Base-by-base conservation (phyloP, 2,329 filamentous ascomycete species). In the Ascosphaera aggregata region DNA sequence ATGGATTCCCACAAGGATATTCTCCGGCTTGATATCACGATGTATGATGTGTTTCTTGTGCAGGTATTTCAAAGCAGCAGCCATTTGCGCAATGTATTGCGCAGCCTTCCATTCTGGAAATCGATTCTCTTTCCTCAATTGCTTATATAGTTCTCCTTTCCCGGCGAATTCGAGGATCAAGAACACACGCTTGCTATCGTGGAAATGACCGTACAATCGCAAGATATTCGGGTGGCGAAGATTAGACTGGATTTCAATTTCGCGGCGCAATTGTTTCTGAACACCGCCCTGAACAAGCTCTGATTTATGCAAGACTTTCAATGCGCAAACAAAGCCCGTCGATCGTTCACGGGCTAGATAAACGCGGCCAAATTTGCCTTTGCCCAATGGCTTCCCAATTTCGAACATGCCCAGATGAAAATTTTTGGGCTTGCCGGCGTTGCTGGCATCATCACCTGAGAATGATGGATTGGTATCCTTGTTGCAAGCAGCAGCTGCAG, bases 41-140 rank as follows among this genome's bases (percentile, higher is more conserved):
- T 95, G 86, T 63, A 95, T 95, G 48, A 95, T 80, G 56, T 94
- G 84, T 64, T 95, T 95, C 56, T 82, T 82, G 64, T 94, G 85
- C 36, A 94, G 69, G 53, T 94, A 95, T 48, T 76, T 76, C 48
- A 93, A 63, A 0, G 84, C 84, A 35, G 77, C 77, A n/a, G 80
- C 79, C 80, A 89, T 89, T 58, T 91, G 81, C 2, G 80, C 80
- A 45, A 89, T 73, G 56, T 86, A 91, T 59, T 84, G 77, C 18
- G 80, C 80, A 7, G 81, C 80, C 56, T 82, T 82, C 71, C 76
- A 80, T 56, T 91, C 81, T 2, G 79, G 76, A 56, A 91, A 91
- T 36, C 76, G 71, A 58, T 71, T 71, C 54, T 82, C 80, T 50
- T 73, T 73, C 40, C 80, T 71, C 43, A 89, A 65, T 54, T 85